Evolutionary conservation across 2,329 filamentous ascomycete genomes (phyloP).

Genomic region (Capronia epimyces): DNA sequence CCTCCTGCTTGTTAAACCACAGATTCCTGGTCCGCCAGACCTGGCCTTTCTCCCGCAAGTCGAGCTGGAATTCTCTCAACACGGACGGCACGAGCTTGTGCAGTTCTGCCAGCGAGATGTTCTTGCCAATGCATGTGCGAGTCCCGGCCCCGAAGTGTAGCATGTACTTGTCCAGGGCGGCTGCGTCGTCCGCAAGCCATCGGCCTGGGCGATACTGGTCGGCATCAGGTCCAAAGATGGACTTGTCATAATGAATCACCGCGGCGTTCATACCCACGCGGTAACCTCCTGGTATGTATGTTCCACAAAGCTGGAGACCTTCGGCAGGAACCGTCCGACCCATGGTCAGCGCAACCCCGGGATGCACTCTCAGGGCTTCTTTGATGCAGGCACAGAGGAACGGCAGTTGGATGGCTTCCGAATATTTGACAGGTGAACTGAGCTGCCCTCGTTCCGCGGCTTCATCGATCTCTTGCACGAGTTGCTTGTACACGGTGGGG

Average conservation of each 20-base stretch:
- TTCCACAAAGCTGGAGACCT: constrained; percentile 18
- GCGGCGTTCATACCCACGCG: constrained; percentile 24
- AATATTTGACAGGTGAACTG: constrained; percentile 17
- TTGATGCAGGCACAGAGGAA: constrained; percentile 25
- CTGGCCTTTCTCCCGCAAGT: constrained; percentile 9
- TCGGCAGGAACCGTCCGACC: constrained; percentile 24
- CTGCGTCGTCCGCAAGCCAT: constrained; percentile 26
- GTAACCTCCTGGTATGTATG: constrained; percentile 18
- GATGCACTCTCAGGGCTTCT: constrained; percentile 23
- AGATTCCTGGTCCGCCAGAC: constrained; percentile 15
- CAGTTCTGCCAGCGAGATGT: constrained; percentile 19
- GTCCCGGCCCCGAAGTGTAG: constrained; percentile 23
- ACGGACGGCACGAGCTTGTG: constrained; percentile 21
- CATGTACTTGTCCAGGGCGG: constrained; percentile 23
- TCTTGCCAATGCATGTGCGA: constrained; percentile 24
- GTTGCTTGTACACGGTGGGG: constrained; percentile 12
- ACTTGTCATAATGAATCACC: constrained; percentile 24
- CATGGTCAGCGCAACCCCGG: constrained; percentile 28
- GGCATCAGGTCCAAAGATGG: constrained; percentile 28
- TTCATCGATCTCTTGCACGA: constrained; percentile 14
- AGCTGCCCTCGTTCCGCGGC: constrained; percentile 12
- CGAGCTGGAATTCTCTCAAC: constrained; percentile 13
- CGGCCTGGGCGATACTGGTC: constrained; percentile 25
- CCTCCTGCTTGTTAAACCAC: constrained; percentile 20
- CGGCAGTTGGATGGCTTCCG: constrained; percentile 20